These are phyloP conservation scores for Ustilago lituana DNA, from an alignment of 1,284 basidiomycete species.

Conservation along the genomic window DNA sequence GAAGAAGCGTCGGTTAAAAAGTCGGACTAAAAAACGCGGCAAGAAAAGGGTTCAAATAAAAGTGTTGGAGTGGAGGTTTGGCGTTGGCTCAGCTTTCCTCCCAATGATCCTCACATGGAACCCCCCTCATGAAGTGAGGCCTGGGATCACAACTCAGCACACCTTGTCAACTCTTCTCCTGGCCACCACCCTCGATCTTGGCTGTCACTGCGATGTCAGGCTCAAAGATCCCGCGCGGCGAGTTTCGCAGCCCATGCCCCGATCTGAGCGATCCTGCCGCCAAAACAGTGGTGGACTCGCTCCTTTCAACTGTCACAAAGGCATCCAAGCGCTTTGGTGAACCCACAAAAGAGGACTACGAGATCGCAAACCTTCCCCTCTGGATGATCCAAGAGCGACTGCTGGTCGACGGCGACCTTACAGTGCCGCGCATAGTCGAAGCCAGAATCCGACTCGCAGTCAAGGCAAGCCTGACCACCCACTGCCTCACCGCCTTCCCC, in stretches of 20 bases:
- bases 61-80: constrained; percentile 22
- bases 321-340: constrained; percentile 17
- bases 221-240: constrained; percentile 13
- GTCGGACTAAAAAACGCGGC: background rate
- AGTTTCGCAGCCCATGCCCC: constrained; percentile 25
- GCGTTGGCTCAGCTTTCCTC: no score
- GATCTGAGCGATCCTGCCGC: constrained; percentile 17
- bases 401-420: background rate
- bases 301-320: constrained; percentile 12
- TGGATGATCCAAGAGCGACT: background rate
- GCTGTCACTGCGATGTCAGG: background rate
- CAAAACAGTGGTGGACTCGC: constrained; percentile 17
- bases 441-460: constrained; percentile 28
- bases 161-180: background rate
- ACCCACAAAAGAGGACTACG: constrained; percentile 8
- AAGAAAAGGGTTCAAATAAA: constrained; percentile 3
- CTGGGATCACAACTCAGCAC: background rate
- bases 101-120: no score
- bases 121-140: no score
- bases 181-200: constrained; percentile 1
- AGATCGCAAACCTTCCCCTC: constrained; percentile 2
- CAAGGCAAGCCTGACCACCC: constrained; percentile 27
- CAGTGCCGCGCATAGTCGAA: constrained; percentile 13
- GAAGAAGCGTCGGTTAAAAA: constrained; percentile 2
- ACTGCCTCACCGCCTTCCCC: constrained; percentile 46